Evolutionary conservation across 2,329 filamentous ascomycete species (phyloP).

Genomic region (Talaromyces rugulosus): DNA sequence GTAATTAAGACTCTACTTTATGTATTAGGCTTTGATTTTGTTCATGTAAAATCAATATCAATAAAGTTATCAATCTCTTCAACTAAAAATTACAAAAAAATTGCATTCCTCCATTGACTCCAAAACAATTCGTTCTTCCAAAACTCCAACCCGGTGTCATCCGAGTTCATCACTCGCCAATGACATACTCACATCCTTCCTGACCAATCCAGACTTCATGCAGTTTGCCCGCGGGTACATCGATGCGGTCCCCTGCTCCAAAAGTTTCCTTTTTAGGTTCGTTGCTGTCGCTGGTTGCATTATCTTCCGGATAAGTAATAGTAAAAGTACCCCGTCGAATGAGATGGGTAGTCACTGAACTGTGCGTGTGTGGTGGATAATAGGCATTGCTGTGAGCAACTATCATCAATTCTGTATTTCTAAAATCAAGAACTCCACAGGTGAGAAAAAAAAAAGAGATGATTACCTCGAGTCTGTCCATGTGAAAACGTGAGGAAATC

Average conservation of each 20-base stretch:
- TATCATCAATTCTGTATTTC: neutral
- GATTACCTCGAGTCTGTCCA: slow-evolving; percentile 57
- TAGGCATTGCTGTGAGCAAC: slow-evolving; percentile 47
- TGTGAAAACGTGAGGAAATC: slow-evolving; percentile 58
- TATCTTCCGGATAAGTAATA: slow-evolving; percentile 54
- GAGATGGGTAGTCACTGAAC: slow-evolving; percentile 55
- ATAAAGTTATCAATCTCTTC: neutral
- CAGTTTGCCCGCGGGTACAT: slow-evolving; percentile 53
- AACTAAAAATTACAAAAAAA: neutral
- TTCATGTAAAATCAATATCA: neutral
- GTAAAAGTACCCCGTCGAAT: slow-evolving; percentile 56
- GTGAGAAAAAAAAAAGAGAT: neutral
- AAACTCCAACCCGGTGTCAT: neutral
- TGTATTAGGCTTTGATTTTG: neutral
- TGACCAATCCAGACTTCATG: slow-evolving; percentile 61
- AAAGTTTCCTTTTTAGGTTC: slow-evolving; percentile 50
- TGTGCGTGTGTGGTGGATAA: slow-evolving; percentile 57
- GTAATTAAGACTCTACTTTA: neutral
- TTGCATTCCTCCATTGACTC: neutral
- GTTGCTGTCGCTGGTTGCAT: slow-evolving; percentile 20
- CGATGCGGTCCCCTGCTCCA: slow-evolving; percentile 50
- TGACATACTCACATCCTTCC: slow-evolving; percentile 58
- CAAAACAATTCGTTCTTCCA: neutral
- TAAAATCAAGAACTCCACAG: neutral
- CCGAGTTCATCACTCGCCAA: slow-evolving; percentile 44